These are phyloP conservation scores for Zasmidium cellare DNA, from an alignment of 2,329 filamentous ascomycete species.

Conservation along the genomic window DNA sequence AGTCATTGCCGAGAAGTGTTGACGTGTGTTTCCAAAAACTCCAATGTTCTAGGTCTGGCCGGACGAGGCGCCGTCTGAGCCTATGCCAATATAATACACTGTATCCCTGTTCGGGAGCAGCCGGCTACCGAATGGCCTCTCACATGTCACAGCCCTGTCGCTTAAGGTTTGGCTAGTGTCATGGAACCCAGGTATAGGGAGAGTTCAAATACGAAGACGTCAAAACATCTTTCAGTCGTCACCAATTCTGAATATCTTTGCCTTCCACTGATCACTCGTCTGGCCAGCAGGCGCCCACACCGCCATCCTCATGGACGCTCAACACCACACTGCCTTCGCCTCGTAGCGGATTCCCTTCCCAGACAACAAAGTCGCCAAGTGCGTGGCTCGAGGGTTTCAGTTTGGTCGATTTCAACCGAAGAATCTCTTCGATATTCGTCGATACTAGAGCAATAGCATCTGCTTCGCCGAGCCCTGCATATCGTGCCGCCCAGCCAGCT, in stretches of 20 bases:
- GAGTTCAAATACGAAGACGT: too few relatives aligned
- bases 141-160: not conserved
- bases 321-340: conserved; percentile 4
- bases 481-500: conserved; percentile 5
- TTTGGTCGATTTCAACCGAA: too few relatives aligned
- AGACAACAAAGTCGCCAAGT: conserved; percentile 4
- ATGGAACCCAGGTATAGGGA: too few relatives aligned
- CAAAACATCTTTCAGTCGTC: too few relatives aligned
- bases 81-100: not conserved
- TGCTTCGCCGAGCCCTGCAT: not conserved
- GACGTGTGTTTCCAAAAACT: not conserved
- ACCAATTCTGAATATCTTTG: too few relatives aligned
- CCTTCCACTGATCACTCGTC: too few relatives aligned
- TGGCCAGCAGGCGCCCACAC: not conserved
- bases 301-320: not conserved
- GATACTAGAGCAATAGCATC: not conserved
- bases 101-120: not conserved
- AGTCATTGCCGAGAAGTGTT: not conserved
- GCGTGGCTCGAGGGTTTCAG: not conserved
- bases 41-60: not conserved
- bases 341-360: conserved; percentile 4
- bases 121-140: not conserved
- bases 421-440: too few relatives aligned
- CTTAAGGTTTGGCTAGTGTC: too few relatives aligned
- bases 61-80: not conserved